Evolutionary conservation across 2,329 filamentous ascomycete genomes (phyloP).

Genomic region (Triangularia verruculosa): DNA sequence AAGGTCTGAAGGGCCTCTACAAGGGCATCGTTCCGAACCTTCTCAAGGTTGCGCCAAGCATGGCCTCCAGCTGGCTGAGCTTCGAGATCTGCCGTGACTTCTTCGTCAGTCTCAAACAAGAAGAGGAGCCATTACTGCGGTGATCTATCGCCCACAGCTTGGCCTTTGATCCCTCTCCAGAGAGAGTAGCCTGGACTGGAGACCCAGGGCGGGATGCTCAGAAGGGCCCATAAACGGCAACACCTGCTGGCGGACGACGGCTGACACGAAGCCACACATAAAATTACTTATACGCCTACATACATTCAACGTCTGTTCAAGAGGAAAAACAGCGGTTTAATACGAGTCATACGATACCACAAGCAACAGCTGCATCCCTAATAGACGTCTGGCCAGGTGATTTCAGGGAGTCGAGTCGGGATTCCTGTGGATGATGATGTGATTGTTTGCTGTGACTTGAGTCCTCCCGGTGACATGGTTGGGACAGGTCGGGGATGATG

Average conservation of each 20-base stretch:
- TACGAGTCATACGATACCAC: constrained; percentile 5
- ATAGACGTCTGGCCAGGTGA: constrained; percentile 1
- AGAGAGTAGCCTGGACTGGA: neutral
- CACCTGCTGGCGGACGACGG: neutral
- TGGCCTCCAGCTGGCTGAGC: constrained; percentile 97
- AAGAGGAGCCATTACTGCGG: constrained; percentile 33
- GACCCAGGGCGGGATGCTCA: neutral
- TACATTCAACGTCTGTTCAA: neutral
- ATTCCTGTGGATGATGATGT: neutral
- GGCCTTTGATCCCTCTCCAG: neutral
- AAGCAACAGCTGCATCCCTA: neutral
- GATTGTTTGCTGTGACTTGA: neutral
- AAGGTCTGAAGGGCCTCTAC: constrained; percentile 83
- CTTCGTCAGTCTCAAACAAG: constrained; percentile 60
- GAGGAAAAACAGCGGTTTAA: neutral
- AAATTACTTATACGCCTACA: neutral
- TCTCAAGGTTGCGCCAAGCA: constrained; percentile 94
- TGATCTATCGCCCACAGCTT: constrained; percentile 20
- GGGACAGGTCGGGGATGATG: neutral
- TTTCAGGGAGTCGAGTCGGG: neutral
- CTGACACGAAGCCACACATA: neutral
- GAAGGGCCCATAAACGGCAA: neutral
- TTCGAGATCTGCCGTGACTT: constrained; percentile 93
- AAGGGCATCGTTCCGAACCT: constrained; percentile 95
- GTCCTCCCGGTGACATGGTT: neutral